These are phyloP conservation scores for Chalaropsis thielavioides DNA, from an alignment of 2,329 filamentous ascomycete genomes.

Conservation along the genomic window DNA sequence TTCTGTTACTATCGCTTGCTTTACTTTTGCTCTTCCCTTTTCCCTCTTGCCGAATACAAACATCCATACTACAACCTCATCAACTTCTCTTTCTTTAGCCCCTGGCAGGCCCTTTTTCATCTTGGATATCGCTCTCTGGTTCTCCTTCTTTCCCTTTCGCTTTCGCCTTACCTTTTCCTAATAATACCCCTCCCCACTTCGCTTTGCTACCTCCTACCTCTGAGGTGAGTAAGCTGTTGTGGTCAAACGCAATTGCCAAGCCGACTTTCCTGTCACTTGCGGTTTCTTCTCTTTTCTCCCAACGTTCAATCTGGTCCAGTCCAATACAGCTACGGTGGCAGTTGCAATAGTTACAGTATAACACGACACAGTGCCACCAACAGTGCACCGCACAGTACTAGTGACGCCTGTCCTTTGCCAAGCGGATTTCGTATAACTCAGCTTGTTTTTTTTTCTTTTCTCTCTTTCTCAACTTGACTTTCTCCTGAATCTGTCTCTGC, in stretches of 20 bases:
- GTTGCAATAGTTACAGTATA: not conserved
- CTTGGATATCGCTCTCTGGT: not conserved
- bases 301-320: not conserved
- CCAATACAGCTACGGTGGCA: not conserved
- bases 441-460: slow-evolving; percentile 3
- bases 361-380: not conserved
- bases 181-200: not conserved
- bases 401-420: not conserved
- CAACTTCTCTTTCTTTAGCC: not conserved
- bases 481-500: not conserved
- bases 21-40: not conserved
- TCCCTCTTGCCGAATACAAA: not conserved
- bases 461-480: not conserved
- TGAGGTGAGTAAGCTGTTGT: not conserved
- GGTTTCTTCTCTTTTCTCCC: not conserved
- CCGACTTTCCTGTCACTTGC: not conserved
- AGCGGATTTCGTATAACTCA: slow-evolving; percentile 1
- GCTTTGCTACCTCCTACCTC: not conserved
- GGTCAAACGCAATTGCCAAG: not conserved
- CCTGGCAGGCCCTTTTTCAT: not conserved
- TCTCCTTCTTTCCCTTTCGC: not conserved
- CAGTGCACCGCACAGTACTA: not conserved
- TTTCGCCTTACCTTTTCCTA: not conserved
- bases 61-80: not conserved
- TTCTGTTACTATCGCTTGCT: not conserved